Percentiles rank a stretch among this genome's conserved stretches.
Conservation (phyloP, 768 basidiomycete genomes). For the Termitomyces sp. region DNA sequence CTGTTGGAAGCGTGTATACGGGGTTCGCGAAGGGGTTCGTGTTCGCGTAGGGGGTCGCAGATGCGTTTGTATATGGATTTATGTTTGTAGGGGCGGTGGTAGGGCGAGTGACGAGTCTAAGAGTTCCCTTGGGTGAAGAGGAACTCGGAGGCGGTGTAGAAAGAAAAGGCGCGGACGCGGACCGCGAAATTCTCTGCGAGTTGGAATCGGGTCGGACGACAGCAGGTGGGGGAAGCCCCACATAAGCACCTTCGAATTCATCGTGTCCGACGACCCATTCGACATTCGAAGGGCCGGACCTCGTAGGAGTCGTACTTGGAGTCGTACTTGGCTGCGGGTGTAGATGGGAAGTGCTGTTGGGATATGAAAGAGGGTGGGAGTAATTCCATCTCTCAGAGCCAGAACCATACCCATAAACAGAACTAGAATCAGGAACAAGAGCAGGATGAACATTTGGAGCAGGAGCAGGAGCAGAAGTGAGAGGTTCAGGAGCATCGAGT, state of each 20-base stretch:
- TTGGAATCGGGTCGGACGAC: conserved; percentile 16
- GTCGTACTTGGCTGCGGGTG: conserved; percentile 25
- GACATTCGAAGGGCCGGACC: conserved; percentile 29
- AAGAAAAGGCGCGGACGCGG: conserved; percentile 10
- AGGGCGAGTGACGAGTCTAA: conserved; percentile 26
- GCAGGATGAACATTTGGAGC: conserved; percentile 8
- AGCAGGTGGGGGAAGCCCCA: conserved; percentile 15
- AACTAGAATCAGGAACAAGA: not conserved
- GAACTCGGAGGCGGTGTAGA: conserved; percentile 21
- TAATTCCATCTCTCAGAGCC: not conserved
- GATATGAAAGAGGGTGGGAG: not conserved
- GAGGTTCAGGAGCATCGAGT: conserved; percentile 17
- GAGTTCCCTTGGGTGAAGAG: conserved; percentile 20
- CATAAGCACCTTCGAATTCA: not conserved
- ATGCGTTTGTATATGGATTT: not conserved
- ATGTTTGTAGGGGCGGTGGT: conserved; percentile 14
- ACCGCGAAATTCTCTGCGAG: conserved; percentile 15
- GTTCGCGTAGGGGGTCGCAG: not conserved
- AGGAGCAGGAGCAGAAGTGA: conserved; percentile 5
- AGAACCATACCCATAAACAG: not conserved
- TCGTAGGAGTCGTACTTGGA: conserved; percentile 21
- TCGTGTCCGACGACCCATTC: conserved; percentile 27
- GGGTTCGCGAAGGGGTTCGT: not conserved
- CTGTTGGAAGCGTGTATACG: not conserved
- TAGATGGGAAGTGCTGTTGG: conserved; percentile 16